A percentile compares a stretch with the other conserved stretches of the same genome.
phyloP scores from a whole-genome alignment of 129 eudicot genomes.

The Heracleum sosnowskyi region DNA sequence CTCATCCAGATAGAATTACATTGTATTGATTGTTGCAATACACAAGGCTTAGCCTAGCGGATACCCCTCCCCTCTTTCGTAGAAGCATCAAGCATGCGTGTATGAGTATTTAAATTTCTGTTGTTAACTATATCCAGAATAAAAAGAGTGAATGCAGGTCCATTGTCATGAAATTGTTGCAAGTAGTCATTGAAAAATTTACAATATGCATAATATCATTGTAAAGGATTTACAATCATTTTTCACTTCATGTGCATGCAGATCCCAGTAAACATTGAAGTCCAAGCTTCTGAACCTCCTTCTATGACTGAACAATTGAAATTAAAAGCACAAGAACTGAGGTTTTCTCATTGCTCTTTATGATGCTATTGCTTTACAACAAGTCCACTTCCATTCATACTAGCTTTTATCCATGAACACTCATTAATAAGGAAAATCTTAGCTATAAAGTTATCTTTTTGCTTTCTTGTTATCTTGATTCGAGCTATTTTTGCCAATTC shows the following conservation, averaged over 20 bases:
- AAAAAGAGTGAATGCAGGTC: neutral
- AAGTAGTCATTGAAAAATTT: neutral
- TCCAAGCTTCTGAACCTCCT: conserved; percentile 37
- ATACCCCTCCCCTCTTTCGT: neutral
- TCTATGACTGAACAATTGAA: conserved; percentile 52
- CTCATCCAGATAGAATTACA: too few species aligned
- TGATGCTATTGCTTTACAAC: neutral
- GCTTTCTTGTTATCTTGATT: conserved; percentile 12
- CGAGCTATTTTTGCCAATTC: conserved; percentile 1
- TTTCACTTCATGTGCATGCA: conserved; percentile 18
- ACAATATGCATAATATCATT: neutral
- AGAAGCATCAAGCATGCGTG: neutral
- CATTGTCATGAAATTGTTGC: neutral
- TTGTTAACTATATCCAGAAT: neutral
- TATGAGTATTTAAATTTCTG: neutral
- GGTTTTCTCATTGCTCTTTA: conserved; percentile 31
- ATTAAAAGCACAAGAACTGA: conserved; percentile 55
- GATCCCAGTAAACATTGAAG: conserved; percentile 41
- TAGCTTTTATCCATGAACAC: conserved; percentile 1
- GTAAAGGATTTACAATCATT: neutral
- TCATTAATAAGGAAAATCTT: neutral
- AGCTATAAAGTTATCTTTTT: neutral
- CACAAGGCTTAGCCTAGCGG: neutral
- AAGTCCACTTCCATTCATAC: neutral
- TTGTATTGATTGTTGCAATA: too few species aligned